These are phyloP conservation scores for Colletotrichum eleusines DNA, from an alignment of 2,329 filamentous ascomycete genomes.

Conservation along the genomic window DNA sequence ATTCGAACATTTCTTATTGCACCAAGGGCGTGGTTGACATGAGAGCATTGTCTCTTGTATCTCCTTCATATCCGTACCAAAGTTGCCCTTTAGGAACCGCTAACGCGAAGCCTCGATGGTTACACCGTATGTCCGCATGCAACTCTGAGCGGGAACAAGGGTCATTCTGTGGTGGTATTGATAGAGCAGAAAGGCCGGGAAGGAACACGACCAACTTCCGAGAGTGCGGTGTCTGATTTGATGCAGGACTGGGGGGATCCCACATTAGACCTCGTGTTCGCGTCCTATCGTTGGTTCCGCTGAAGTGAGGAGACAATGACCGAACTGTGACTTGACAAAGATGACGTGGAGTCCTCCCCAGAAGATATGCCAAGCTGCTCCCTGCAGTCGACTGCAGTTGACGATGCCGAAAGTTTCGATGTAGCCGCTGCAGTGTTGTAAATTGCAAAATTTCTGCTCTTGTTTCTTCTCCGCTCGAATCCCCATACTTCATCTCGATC, in stretches of 20 bases:
- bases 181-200: background rate
- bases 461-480: slow-evolving; percentile 3
- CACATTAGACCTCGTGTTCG: background rate
- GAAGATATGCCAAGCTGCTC: slow-evolving; percentile 3
- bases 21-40: slow-evolving; percentile 10
- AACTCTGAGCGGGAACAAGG: slow-evolving; percentile 8
- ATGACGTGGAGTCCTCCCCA: slow-evolving; percentile 20
- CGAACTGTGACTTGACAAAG: slow-evolving; percentile 25
- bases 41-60: slow-evolving; percentile 3
- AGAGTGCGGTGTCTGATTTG: slow-evolving; percentile 27
- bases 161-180: slow-evolving; percentile 1
- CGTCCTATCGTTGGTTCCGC: slow-evolving; percentile 10
- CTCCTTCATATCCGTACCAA: background rate
- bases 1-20: background rate
- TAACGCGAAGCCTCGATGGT: background rate
- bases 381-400: slow-evolving; percentile 18
- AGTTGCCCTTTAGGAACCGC: background rate
- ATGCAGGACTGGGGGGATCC: slow-evolving; percentile 9
- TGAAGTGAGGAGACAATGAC: slow-evolving; percentile 9
- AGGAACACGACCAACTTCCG: background rate
- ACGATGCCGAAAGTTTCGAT: background rate
- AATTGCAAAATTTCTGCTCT: background rate
- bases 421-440: background rate
- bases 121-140: slow-evolving; percentile 1
- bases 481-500: slow-evolving; percentile 23